Evolutionary conservation across 1,139 yeast species (phyloP).

Genomic region (Meyerozyma carpophila): DNA sequence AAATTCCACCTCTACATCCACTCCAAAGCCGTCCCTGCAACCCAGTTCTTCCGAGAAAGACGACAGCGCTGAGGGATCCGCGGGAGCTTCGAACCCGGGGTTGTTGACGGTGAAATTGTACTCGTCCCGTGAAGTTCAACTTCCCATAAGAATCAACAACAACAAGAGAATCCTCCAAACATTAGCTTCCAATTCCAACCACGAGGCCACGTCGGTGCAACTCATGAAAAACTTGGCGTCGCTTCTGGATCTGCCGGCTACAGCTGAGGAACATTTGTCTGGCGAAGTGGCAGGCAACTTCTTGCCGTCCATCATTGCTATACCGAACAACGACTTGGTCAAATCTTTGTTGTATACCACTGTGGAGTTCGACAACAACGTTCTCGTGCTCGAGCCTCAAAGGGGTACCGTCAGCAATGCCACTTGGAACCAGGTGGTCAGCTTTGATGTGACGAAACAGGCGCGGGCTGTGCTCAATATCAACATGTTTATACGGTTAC

Average conservation of each 20-base stretch:
- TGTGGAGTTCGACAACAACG: constrained; percentile 76
- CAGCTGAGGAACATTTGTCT: constrained; percentile 19
- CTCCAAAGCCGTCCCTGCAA: neutral
- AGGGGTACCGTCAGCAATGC: constrained; percentile 54
- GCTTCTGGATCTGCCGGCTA: constrained; percentile 12
- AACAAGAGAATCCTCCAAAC: constrained; percentile 48
- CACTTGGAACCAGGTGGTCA: constrained; percentile 79
- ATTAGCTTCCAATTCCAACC: constrained; percentile 44
- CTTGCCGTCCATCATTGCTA: constrained; percentile 63
- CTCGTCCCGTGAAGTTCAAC: constrained; percentile 51
- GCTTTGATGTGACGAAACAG: constrained; percentile 81
- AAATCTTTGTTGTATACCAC: constrained; percentile 64
- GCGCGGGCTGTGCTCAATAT: constrained; percentile 43
- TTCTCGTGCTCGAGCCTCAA: constrained; percentile 76
- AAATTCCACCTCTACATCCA: neutral
- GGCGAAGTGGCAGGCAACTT: constrained; percentile 37
- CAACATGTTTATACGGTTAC: constrained; percentile 73
- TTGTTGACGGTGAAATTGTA: constrained; percentile 65
- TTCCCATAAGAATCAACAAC: constrained; percentile 57
- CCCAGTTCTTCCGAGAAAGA: neutral
- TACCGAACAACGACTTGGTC: constrained; percentile 47
- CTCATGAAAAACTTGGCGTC: constrained; percentile 25
- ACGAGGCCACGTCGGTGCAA: constrained; percentile 32
- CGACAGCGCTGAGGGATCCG: neutral
- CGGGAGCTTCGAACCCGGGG: constrained; percentile 45